Evolutionary conservation across 176 grass and related monocot species (phyloP).

Genomic region (Musa beccarii): DNA sequence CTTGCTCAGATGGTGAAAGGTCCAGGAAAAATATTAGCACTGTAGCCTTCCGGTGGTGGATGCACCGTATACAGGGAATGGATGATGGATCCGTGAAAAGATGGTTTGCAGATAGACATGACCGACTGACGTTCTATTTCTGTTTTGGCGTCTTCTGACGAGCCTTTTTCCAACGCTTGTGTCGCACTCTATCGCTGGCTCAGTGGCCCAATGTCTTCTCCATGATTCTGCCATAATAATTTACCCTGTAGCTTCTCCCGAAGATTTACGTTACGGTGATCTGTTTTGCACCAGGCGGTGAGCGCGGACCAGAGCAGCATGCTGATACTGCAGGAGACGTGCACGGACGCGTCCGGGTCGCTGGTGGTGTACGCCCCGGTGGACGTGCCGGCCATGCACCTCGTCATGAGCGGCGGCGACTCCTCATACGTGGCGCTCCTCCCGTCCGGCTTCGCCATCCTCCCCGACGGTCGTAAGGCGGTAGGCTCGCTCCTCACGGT

Average conservation of each 20-base stretch:
- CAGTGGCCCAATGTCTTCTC: no score
- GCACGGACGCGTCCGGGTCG: slow-evolving; percentile 56
- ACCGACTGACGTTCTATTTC: no score
- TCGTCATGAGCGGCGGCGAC: slow-evolving; percentile 75
- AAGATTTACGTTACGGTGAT: background rate
- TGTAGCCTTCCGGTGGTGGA: no score
- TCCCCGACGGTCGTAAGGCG: slow-evolving; percentile 31
- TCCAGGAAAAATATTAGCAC: no score
- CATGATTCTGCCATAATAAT: no score
- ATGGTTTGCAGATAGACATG: no score
- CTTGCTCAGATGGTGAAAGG: no score
- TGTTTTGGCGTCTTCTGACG: no score
- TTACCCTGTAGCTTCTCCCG: background rate
- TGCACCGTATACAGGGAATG: no score
- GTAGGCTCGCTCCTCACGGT: slow-evolving; percentile 71
- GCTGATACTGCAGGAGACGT: slow-evolving; percentile 82
- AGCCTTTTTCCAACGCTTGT: no score
- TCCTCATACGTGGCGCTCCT: slow-evolving; percentile 53
- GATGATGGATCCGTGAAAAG: no score
- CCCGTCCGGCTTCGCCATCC: slow-evolving; percentile 67
- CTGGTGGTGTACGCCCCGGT: slow-evolving; percentile 90
- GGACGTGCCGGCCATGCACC: slow-evolving; percentile 76
- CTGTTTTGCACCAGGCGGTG: slow-evolving; percentile 27
- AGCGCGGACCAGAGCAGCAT: slow-evolving; percentile 64
- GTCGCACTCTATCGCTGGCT: no score